These are phyloP conservation scores for Chlorella vulgaris DNA, from an alignment of 139 green algal genomes.

Conservation along the genomic window DNA sequence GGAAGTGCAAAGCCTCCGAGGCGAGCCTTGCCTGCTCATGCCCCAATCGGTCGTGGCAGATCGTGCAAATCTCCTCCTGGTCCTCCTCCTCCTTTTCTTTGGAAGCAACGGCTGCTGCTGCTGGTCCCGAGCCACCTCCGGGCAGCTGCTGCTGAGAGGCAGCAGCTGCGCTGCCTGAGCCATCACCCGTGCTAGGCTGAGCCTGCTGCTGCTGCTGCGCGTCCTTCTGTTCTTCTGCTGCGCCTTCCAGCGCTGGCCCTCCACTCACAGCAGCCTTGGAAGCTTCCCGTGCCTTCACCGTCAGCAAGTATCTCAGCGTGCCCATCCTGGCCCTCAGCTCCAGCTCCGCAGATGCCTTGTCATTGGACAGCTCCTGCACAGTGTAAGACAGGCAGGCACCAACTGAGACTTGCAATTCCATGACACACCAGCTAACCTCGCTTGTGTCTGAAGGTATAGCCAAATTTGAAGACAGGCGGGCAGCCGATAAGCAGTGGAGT, in stretches of 20 bases:
- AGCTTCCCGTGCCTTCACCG: neutral
- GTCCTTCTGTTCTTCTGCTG: neutral
- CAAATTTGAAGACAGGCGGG: too few species aligned
- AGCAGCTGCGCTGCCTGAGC: too few species aligned
- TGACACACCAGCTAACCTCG: neutral
- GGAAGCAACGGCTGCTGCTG: neutral
- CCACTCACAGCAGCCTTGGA: constrained; percentile 17
- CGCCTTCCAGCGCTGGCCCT: neutral
- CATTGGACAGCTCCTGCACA: constrained; percentile 60
- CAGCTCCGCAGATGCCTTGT: constrained; percentile 60
- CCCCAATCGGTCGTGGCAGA: constrained; percentile 71
- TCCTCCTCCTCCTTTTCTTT: neutral
- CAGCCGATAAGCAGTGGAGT: too few species aligned
- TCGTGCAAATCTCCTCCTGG: constrained; percentile 61
- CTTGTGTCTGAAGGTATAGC: too few species aligned
- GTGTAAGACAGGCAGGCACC: too few species aligned
- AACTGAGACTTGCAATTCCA: neutral
- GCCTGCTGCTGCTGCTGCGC: constrained; percentile 10
- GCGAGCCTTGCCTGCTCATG: constrained; percentile 54
- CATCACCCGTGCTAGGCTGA: too few species aligned
- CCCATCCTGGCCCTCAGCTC: constrained; percentile 65
- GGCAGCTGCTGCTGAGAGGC: neutral
- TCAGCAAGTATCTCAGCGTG: constrained; percentile 81
- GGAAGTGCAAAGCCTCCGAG: too few species aligned
- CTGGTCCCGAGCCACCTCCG: neutral